These are phyloP conservation scores for Metschnikowia picachoensis DNA, from an alignment of 805 yeast genomes.

Conservation along the genomic window DNA sequence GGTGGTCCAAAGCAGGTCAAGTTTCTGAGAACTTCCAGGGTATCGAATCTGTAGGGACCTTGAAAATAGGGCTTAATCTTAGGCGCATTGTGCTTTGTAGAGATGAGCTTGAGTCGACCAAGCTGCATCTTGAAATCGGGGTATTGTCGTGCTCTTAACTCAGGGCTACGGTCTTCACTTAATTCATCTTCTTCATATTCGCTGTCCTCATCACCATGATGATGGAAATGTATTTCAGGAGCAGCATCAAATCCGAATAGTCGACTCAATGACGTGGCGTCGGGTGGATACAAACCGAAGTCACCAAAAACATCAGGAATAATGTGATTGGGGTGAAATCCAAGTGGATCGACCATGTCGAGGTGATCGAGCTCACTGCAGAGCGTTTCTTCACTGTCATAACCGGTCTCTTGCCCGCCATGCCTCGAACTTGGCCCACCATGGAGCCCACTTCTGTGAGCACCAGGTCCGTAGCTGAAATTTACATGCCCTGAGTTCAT, in stretches of 20 bases:
- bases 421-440: neutral
- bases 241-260: no score
- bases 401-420: neutral
- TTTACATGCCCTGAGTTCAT: no score
- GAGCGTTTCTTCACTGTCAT: slow-evolving; percentile 1
- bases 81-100: neutral
- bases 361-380: slow-evolving; percentile 1
- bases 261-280: no score
- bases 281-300: no score
- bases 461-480: no score
- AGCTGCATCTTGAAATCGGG: neutral
- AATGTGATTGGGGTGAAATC: no score
- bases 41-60: no score
- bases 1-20: slow-evolving; percentile 1
- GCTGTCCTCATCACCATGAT: neutral
- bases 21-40: no score
- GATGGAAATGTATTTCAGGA: neutral
- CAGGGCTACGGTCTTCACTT: neutral
- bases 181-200: neutral
- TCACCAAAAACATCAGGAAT: no score
- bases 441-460: neutral
- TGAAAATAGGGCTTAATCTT: neutral
- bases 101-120: slow-evolving; percentile 4
- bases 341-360: neutral
- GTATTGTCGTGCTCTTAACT: neutral